Conservation (phyloP, 768 basidiomycete genomes). For the Ramaria rubella region DNA sequence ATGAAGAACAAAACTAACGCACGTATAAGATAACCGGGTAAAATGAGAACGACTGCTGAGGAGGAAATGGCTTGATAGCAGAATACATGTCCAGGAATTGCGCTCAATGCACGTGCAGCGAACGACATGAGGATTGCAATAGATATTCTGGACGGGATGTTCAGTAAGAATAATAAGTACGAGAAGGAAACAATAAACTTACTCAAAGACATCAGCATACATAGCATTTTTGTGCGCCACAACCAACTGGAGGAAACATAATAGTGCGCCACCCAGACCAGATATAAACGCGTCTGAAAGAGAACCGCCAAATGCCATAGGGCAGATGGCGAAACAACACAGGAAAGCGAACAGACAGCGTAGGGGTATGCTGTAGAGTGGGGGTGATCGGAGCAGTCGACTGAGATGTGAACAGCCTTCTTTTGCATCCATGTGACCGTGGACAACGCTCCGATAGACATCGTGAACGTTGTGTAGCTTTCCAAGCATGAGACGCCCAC, state of each 20-base stretch:
- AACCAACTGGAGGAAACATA: slow-evolving; percentile 64
- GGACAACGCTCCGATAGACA: slow-evolving; percentile 82
- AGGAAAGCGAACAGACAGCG: slow-evolving; percentile 64
- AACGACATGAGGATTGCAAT: slow-evolving; percentile 79
- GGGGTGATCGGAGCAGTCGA: slow-evolving; percentile 52
- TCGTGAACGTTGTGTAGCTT: slow-evolving; percentile 78
- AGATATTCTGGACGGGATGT: slow-evolving; percentile 54
- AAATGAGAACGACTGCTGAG: slow-evolving; percentile 77
- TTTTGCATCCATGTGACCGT: slow-evolving; percentile 85
- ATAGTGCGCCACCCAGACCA: slow-evolving; percentile 57
- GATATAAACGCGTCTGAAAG: slow-evolving; percentile 83
- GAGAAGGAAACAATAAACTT: slow-evolving; percentile 24
- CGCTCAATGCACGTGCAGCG: slow-evolving; percentile 72
- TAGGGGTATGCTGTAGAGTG: slow-evolving; percentile 55
- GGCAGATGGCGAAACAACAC: slow-evolving; percentile 73
- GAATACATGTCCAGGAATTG: slow-evolving; percentile 69
- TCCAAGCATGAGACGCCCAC: slow-evolving; percentile 73
- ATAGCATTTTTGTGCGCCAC: slow-evolving; percentile 71
- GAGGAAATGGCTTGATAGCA: slow-evolving; percentile 92
- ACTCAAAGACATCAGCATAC: slow-evolving; percentile 93
- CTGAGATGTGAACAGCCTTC: slow-evolving; percentile 61
- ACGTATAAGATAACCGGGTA: slow-evolving; percentile 86
- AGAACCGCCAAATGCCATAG: slow-evolving; percentile 78
- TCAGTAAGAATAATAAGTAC: slow-evolving; percentile 11
- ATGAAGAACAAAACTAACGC: slow-evolving; percentile 21